Evolutionary conservation across 305 asterid genomes (phyloP).

Genomic region (Galium porrigens): DNA sequence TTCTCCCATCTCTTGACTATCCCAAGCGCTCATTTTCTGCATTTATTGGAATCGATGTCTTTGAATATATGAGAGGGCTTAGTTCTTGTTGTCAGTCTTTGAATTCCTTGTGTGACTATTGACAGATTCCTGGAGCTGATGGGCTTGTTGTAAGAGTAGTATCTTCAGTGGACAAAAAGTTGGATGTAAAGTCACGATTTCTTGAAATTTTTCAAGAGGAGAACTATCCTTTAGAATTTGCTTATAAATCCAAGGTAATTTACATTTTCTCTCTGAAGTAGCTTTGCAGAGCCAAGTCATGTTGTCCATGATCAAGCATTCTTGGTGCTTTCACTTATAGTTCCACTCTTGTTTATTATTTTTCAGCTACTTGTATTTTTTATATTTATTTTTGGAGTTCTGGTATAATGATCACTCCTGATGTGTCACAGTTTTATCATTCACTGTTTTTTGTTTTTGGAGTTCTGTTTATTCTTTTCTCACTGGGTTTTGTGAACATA

Average conservation of each 20-base stretch:
- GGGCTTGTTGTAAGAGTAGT: constrained; percentile 90
- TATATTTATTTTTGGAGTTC: neutral
- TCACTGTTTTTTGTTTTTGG: neutral
- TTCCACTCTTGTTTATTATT: neutral
- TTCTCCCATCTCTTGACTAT: neutral
- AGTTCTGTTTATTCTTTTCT: neutral
- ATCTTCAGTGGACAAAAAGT: constrained; percentile 89
- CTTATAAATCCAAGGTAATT: constrained; percentile 79
- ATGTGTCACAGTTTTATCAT: neutral
- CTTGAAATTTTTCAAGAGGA: constrained; percentile 86
- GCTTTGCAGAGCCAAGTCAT: neutral
- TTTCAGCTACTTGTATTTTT: neutral
- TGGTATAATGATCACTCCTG: neutral
- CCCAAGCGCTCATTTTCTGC: neutral
- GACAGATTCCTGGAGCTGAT: constrained; percentile 87
- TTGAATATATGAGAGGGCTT: constrained; percentile 11
- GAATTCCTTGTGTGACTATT: constrained; percentile 12
- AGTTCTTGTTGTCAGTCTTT: constrained; percentile 1
- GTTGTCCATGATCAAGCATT: neutral
- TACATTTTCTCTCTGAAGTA: constrained; percentile 3
- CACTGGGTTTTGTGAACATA: neutral
- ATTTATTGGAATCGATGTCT: neutral
- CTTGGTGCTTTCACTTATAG: neutral
- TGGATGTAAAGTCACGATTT: constrained; percentile 82
- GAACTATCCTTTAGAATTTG: constrained; percentile 65